Conservation (phyloP, 805 yeast genomes). For the Brettanomyces anomalus region DNA sequence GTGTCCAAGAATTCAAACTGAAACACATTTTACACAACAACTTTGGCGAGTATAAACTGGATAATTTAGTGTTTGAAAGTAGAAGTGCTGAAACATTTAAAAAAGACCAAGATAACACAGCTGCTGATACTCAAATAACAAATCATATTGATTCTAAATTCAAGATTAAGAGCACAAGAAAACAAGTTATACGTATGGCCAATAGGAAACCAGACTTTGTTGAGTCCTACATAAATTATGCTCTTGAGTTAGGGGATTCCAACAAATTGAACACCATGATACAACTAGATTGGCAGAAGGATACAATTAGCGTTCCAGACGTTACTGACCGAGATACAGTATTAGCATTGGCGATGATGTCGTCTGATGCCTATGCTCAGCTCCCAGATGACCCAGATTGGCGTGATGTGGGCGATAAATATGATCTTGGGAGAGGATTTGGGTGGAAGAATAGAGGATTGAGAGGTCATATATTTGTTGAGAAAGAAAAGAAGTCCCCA, state of each 20-base stretch:
- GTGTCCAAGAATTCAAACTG: constrained; percentile 21
- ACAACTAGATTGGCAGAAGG: constrained; percentile 57
- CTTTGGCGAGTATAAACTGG: constrained; percentile 32
- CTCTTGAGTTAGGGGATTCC: constrained; percentile 30
- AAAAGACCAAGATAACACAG: too few relatives aligned
- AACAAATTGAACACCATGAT: constrained; percentile 29
- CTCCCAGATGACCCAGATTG: constrained; percentile 76
- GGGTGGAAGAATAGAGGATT: constrained; percentile 88
- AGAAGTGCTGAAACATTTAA: too few relatives aligned
- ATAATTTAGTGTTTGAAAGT: too few relatives aligned
- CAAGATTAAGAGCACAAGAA: not conserved
- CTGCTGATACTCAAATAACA: too few relatives aligned
- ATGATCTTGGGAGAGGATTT: constrained; percentile 48
- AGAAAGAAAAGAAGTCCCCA: constrained; percentile 31
- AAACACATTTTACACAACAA: constrained; percentile 59
- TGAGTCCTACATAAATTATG: constrained; percentile 56
- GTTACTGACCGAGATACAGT: constrained; percentile 66
- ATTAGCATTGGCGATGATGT: constrained; percentile 68
- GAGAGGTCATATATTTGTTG: constrained; percentile 83
- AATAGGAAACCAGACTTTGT: constrained; percentile 51
- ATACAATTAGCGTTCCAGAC: constrained; percentile 55
- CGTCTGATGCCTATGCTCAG: constrained; percentile 85
- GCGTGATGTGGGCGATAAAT: constrained; percentile 48
- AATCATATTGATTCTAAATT: not conserved
- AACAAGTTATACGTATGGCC: constrained; percentile 26